Conservation (phyloP, 495 filamentous ascomycete species). For the Cladorrhinum samala region DNA sequence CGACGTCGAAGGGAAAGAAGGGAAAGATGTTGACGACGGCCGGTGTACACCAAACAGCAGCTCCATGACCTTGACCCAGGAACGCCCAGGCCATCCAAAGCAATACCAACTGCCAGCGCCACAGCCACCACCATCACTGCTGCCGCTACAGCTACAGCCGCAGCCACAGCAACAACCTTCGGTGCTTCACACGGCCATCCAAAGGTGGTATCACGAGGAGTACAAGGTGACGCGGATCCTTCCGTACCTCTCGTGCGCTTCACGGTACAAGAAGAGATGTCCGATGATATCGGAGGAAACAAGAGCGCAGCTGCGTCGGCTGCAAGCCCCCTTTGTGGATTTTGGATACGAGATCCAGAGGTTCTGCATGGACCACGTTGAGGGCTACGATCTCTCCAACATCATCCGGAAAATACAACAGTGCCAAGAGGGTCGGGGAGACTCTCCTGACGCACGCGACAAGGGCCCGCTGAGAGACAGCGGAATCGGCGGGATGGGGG, state of each 20-base stretch:
- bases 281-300: background rate
- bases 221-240: background rate
- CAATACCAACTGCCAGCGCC: too few species aligned
- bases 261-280: background rate
- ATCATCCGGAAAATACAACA: background rate
- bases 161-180: too few species aligned
- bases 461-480: background rate
- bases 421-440: background rate
- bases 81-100: too few species aligned
- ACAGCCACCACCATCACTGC: too few species aligned
- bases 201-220: background rate
- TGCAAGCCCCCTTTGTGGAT: slow-evolving; percentile 7
- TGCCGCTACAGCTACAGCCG: too few species aligned
- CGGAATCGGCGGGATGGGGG: slow-evolving; percentile 6
- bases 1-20: too few species aligned
- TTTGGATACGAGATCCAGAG: slow-evolving; percentile 14
- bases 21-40: too few species aligned
- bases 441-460: background rate
- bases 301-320: background rate
- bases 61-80: too few species aligned
- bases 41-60: too few species aligned
- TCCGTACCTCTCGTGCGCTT: background rate
- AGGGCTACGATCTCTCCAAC: slow-evolving; percentile 9
- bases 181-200: background rate
- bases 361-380: slow-evolving; percentile 12